Evolutionary conservation across 2,329 filamentous ascomycete genomes (phyloP).

Genomic region (Penicillium sp.): DNA sequence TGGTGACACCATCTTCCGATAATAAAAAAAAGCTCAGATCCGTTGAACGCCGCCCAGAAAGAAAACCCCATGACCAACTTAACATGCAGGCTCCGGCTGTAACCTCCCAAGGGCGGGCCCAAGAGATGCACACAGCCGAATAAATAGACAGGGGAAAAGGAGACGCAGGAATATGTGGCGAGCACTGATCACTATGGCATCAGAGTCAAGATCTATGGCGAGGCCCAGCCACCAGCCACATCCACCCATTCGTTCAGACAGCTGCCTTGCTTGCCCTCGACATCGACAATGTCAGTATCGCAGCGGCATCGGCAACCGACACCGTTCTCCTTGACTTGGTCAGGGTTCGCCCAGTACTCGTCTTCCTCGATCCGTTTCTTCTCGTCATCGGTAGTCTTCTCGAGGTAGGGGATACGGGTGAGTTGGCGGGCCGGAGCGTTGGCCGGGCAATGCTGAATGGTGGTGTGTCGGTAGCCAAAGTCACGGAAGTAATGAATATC

Average conservation of each 20-base stretch:
- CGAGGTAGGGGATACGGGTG: conserved; percentile 74
- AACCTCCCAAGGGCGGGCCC: conserved; percentile 33
- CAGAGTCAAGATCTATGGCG: conserved; percentile 45
- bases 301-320: conserved; percentile 95
- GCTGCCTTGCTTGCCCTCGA: conserved; percentile 95
- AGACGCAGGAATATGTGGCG: conserved; percentile 34
- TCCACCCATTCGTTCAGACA: conserved; percentile 97
- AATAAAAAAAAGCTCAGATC: conserved; percentile 36
- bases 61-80: conserved; percentile 33
- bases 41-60: conserved; percentile 41
- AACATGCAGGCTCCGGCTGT: conserved; percentile 36
- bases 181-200: conserved; percentile 15
- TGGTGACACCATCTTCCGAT: conserved; percentile 36
- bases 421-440: conserved; percentile 90
- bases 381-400: conserved; percentile 76
- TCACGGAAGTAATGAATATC: conserved; percentile 99
- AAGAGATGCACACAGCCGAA: conserved; percentile 37
- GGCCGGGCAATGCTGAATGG: conserved; percentile 95
- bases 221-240: conserved; percentile 89
- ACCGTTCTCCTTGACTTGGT: conserved; percentile 88
- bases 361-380: conserved; percentile 88
- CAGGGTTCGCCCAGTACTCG: conserved; percentile 89
- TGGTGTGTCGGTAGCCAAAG: conserved; percentile 96
- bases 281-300: conserved; percentile 95
- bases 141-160: conserved; percentile 31